Conservation (phyloP, 768 basidiomycete species). For the Ephemerocybe angulata region DNA sequence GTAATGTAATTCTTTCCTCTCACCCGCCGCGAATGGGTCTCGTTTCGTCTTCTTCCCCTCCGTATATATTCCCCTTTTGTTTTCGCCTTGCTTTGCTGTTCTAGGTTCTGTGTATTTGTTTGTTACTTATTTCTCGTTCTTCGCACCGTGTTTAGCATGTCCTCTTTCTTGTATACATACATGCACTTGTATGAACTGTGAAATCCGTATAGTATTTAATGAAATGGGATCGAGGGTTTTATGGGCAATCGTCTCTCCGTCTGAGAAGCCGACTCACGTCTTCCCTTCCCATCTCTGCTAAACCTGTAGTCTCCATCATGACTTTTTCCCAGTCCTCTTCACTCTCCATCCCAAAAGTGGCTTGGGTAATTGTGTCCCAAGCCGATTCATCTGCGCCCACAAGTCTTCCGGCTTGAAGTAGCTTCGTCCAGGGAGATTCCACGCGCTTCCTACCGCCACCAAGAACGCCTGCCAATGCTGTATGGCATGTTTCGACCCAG, state of each 20-base stretch:
- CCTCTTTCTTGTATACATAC: not conserved
- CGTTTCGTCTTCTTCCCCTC: constrained; percentile 17
- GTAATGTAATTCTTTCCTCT: constrained; percentile 54
- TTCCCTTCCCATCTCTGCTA: constrained; percentile 58
- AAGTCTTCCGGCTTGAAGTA: constrained; percentile 68
- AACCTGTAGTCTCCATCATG: constrained; percentile 49
- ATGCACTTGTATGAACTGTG: not conserved
- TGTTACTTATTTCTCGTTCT: constrained; percentile 17
- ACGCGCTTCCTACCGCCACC: constrained; percentile 49
- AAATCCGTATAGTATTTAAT: not conserved
- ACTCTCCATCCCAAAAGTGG: constrained; percentile 44
- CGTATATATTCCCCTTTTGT: constrained; percentile 3
- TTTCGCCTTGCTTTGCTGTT: constrained; percentile 22
- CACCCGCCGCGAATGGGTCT: not conserved
- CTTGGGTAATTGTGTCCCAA: constrained; percentile 45
- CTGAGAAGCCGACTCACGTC: constrained; percentile 59
- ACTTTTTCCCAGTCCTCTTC: constrained; percentile 56
- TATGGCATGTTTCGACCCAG: constrained; percentile 78
- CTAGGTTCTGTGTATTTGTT: constrained; percentile 20
- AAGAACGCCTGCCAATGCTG: constrained; percentile 47
- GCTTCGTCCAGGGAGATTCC: constrained; percentile 72
- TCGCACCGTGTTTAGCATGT: constrained; percentile 5
- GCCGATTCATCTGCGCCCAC: constrained; percentile 55
- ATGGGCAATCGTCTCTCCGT: constrained; percentile 32
- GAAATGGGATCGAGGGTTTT: constrained; percentile 6